Evolutionary conservation across 371 early-diverging fungal genomes (phyloP).

Genomic region (Zychaea mexicana): DNA sequence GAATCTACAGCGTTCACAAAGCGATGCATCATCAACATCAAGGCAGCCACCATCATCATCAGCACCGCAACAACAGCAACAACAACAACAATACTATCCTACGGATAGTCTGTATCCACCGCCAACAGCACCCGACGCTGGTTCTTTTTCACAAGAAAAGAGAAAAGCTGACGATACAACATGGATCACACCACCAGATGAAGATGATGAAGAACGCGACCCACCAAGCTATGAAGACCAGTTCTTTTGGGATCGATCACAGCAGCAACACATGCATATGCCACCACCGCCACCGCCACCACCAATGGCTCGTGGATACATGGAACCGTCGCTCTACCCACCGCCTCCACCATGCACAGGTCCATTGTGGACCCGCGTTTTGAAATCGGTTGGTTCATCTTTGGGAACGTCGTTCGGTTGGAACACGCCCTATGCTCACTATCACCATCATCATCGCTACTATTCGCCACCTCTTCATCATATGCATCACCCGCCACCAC

Average conservation of each 20-base stretch:
- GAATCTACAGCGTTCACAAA: neutral
- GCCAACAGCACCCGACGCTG: neutral
- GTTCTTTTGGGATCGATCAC: neutral
- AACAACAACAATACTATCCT: neutral
- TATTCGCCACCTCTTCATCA: constrained; percentile 9
- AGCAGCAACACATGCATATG: neutral
- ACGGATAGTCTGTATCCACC: constrained; percentile 2
- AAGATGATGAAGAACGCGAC: neutral
- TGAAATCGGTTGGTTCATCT: constrained; percentile 3
- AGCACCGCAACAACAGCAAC: neutral
- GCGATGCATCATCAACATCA: neutral
- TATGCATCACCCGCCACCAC: constrained; percentile 5
- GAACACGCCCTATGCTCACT: neutral
- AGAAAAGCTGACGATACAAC: neutral
- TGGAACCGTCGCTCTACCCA: constrained; percentile 7
- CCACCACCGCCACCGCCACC: neutral
- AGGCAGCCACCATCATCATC: neutral
- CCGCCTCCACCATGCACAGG: constrained; percentile 8
- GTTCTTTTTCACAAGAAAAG: neutral
- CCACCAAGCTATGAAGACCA: constrained; percentile 9
- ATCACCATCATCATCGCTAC: constrained; percentile 3
- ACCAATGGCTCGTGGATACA: neutral
- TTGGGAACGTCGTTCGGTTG: constrained; percentile 2
- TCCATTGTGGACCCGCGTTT: constrained; percentile 8
- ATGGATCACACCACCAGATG: neutral